Evolutionary conservation across 208 protist genomes (phyloP).

Genomic region (Lotmaria passim): DNA sequence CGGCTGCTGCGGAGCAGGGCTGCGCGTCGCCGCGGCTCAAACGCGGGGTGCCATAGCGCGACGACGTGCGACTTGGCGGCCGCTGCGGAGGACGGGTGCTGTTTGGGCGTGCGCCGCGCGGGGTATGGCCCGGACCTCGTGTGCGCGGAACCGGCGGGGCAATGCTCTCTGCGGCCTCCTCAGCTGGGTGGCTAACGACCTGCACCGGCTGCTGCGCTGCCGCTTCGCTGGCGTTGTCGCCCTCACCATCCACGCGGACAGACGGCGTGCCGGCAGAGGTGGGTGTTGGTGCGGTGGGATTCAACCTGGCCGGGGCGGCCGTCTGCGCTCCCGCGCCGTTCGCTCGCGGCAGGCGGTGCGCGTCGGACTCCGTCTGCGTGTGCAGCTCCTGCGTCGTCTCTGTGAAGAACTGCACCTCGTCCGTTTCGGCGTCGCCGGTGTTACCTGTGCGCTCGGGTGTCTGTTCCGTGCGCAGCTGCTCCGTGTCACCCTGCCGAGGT

Average conservation of each 20-base stretch:
- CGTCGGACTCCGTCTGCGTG: constrained; percentile 8
- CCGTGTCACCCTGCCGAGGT: not conserved
- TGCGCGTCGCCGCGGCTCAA: constrained; percentile 2
- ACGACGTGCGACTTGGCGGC: constrained; percentile 36
- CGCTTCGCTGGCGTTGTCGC: not conserved
- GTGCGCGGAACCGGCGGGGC: constrained; percentile 50
- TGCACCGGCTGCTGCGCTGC: not conserved
- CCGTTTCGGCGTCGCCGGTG: not conserved
- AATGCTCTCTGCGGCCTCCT: not conserved
- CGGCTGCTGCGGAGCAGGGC: not conserved
- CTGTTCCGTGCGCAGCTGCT: not conserved
- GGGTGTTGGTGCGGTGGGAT: not conserved
- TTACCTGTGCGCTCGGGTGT: constrained; percentile 2
- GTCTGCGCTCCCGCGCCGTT: not conserved
- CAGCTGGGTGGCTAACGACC: not conserved
- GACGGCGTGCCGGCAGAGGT: constrained; percentile 7
- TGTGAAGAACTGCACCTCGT: constrained; percentile 15
- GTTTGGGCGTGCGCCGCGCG: constrained; percentile 29
- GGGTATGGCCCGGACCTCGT: constrained; percentile 50
- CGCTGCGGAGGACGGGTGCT: constrained; percentile 23
- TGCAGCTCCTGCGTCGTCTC: constrained; percentile 12
- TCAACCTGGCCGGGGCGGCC: not conserved
- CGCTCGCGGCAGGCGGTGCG: not conserved
- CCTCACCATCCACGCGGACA: constrained; percentile 4
- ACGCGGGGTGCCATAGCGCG: constrained; percentile 23